Evolutionary conservation across 2,329 filamentous ascomycete genomes (phyloP), one percentile per base, ranked within the genome.

Genomic region (Aspergillus pseudoglaucus): DNA sequence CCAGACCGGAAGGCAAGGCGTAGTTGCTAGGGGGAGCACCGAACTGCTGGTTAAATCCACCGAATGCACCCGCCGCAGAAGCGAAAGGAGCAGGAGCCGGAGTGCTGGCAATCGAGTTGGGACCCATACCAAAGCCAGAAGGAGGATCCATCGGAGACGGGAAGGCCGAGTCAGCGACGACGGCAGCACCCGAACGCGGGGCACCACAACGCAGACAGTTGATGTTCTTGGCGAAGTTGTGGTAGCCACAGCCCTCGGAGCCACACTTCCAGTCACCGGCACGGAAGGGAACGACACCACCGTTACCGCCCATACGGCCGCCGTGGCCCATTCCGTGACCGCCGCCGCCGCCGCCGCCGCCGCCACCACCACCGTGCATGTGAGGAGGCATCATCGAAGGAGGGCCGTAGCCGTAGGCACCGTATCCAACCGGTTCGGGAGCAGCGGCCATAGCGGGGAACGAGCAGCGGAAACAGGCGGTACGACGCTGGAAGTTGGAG

Each of bases 221-320:
- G 49, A 97, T 91, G 62, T 98, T 98, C 81, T 98, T 98, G 53
- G 93, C 93, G 66, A 98, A 98, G 75, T 98, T 98, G 77, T 98
- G 93, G 71, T 98, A 98, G 49, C 88, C 89, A 67, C 93, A 98
- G 33, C 90, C 90, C 65, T 98, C 93, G 56, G 93, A 93, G 48
- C 93, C 93, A 65, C 93, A 98, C 72, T 96, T 96, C 93, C 93
- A 98, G 66, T 98, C 93, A 64, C 93, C 93, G 47, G 93, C 93
- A 63, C 93, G 87, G 85, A 98, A 98, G 14, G 93, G 93, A 39
- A 98, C 93, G 42, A 90, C 86, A 47, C 87, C 87, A 58, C 87
- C 86, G 53, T 88, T 78, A 40, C 76, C 87, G 54, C 87, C 85
- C 77, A 89, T 88, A 52, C 76, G 75, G 52, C 73, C 72, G 52